Conservation (phyloP, 345 rosid genomes). For the Eucalyptus marginata region DNA sequence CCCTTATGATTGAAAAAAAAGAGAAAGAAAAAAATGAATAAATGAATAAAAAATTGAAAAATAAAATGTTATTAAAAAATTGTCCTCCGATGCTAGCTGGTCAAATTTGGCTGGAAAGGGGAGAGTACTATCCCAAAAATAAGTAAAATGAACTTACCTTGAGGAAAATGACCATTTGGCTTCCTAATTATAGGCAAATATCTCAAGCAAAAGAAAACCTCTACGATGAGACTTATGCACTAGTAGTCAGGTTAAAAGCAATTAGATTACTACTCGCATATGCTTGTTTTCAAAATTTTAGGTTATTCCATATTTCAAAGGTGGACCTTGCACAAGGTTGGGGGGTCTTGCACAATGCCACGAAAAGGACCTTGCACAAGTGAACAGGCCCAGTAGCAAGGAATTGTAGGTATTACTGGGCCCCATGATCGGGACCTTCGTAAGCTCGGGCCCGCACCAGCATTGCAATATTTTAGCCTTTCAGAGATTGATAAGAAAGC, state of each 20-base stretch:
- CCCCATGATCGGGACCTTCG: not conserved
- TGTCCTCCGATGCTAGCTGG: too few species aligned
- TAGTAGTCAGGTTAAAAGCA: too few species aligned
- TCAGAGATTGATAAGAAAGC: not conserved
- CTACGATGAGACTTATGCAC: too few species aligned
- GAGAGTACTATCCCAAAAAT: too few species aligned
- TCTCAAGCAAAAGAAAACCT: not conserved
- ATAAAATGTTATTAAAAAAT: too few species aligned
- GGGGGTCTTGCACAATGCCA: not conserved
- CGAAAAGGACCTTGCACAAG: not conserved
- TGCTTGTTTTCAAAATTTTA: too few species aligned
- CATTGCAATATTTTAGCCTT: not conserved
- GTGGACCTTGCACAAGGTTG: not conserved
- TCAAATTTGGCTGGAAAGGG: too few species aligned
- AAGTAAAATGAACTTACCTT: too few species aligned
- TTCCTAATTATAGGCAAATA: not conserved
- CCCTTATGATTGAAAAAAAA: rapidly evolving
- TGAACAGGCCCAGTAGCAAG: not conserved
- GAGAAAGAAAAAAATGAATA: too few species aligned
- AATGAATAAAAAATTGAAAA: too few species aligned
- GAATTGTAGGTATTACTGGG: not conserved
- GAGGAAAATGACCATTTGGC: too few species aligned
- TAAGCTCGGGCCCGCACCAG: not conserved
- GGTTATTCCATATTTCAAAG: not conserved
- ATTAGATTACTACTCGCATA: too few species aligned